Base-by-base conservation (phyloP, 2,329 filamentous ascomycete species). In the Blastomyces percursus region DNA sequence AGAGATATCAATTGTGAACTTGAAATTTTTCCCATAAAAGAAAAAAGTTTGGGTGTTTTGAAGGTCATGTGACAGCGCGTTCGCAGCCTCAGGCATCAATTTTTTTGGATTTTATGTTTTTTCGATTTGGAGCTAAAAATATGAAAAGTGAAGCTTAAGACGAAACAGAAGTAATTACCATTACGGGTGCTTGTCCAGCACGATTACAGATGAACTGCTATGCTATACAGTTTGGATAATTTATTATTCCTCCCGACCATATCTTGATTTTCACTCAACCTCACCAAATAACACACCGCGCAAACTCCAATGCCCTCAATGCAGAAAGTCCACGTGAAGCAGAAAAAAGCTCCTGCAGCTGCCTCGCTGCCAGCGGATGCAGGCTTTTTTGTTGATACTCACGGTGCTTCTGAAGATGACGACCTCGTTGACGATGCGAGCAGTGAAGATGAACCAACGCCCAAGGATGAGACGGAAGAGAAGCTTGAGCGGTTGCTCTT, bases 401-500 rank as follows among this genome's bases (percentile, higher is more conserved):
- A 62, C 59, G 60, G 60, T 57, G 62, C 61, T 58, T 65, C 67
- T 7, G 63, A 65, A 35, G 67, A 69, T 61, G 65, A 68, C 38
- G 67, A 69, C 46, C 63, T 69, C 55, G 68, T 72, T 19, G 68
- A 72, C 66, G 67, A 68, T 21, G 69, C 68, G 35, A 69, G 71
- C 21, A 66, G 66, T 1, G 69, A 64, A 46, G 56, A 42, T 2
- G 67, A 68, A 0, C 71, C 72, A 2, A 67, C 74, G 14, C 70
- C 61, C 14, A 94, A 93, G 72, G 91, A 96, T 72, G 86, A 85
- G 16, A 86, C 89, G 60, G 92, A 96, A 74, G 85, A 88, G 71
- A 90, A 93, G 72, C 84, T 96, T 38, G 93, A 96, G 78, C 85
- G 86, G 67, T 79, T 96, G 65, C 89, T 99, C 3, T 89, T 99